Evolutionary conservation across 805 yeast genomes (phyloP), one percentile per base, ranked within the genome.

Genomic region (Wickerhamiella domercqiae): DNA sequence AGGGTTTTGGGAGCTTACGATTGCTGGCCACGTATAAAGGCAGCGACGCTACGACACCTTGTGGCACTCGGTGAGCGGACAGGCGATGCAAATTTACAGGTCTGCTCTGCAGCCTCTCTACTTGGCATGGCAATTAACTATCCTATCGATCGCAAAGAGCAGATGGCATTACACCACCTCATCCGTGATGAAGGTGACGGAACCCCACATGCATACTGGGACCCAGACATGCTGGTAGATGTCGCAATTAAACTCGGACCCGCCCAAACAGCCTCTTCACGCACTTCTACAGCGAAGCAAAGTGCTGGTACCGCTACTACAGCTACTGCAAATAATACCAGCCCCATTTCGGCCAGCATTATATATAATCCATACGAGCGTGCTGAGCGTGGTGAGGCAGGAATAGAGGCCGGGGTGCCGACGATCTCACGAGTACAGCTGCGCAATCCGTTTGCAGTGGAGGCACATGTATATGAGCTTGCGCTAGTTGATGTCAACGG

Each of bases 401-500:
- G 47, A 43, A 46, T 73, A 5, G 74, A 75, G 14, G 70, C 70
- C 45, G 79, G 74, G 24, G 94, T 83, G 37, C 61, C 68, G 3
- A 68, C 71, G 9, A 78, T 73, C 39, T 60, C 79, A 14, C 52
- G 61, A 4, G 59, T 81, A 2, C 59, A 63, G 3, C 49, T 86
- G 6, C 84, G 78, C 50, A 87, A 87, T 52, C 94, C 94, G 6
- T 82, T 73, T 57, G 69, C 70, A 4, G 82, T 81, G 54, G 82
- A 77, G 30, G 59, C 86, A 11, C 75, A 71, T 28, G 58, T 86
- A 4, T 61, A 63, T 15, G 52, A 57, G 35, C 35, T 56, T 19
- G 31, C 35, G 3, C 41, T 59, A 7, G 47, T 55, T 3, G 41
- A 52, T 17, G 40, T 43, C 3, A 43, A 43, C 3, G 49, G 43